phyloP scores from a whole-genome alignment of 768 basidiomycete species.

The Leccinum longicurvipes region DNA sequence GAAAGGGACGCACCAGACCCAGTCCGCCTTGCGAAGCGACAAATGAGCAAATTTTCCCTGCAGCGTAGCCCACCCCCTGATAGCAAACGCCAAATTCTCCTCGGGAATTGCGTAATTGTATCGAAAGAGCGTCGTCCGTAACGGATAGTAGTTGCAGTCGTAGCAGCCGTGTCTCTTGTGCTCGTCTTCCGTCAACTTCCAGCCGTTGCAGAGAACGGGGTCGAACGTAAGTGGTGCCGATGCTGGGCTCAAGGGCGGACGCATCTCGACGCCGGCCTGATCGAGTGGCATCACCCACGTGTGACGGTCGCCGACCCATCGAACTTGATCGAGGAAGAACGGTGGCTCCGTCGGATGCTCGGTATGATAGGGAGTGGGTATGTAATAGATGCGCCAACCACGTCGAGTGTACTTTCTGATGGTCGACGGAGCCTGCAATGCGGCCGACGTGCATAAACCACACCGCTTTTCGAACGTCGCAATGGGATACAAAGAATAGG shows the following conservation, averaged over 20 bases:
- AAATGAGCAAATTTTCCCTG: conserved; percentile 4
- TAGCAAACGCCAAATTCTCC: background rate
- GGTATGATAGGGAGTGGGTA: conserved; percentile 1
- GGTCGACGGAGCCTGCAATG: conserved; percentile 2
- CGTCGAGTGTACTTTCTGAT: conserved; percentile 35
- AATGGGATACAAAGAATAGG: conserved; percentile 40
- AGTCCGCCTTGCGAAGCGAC: conserved; percentile 3
- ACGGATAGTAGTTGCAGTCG: background rate
- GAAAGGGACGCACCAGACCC: conserved; percentile 20
- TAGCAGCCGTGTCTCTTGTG: accelerated
- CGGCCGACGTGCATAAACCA: conserved; percentile 20
- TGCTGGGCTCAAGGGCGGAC: conserved; percentile 6
- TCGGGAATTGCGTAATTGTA: conserved; percentile 24
- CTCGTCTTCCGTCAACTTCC: background rate
- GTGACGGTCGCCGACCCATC: conserved; percentile 32
- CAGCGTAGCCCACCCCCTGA: conserved; percentile 6
- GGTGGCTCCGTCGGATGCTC: conserved; percentile 2
- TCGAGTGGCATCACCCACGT: conserved; percentile 33
- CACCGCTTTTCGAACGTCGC: conserved; percentile 37
- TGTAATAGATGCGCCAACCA: conserved; percentile 28
- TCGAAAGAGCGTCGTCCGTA: conserved; percentile 23
- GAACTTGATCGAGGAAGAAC: conserved; percentile 17
- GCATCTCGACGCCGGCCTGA: conserved; percentile 10
- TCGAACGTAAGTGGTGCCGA: conserved; percentile 15
- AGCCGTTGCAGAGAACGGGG: conserved; percentile 19